phyloP scores from a whole-genome alignment of 768 basidiomycete genomes.

The Boletales sp. region DNA sequence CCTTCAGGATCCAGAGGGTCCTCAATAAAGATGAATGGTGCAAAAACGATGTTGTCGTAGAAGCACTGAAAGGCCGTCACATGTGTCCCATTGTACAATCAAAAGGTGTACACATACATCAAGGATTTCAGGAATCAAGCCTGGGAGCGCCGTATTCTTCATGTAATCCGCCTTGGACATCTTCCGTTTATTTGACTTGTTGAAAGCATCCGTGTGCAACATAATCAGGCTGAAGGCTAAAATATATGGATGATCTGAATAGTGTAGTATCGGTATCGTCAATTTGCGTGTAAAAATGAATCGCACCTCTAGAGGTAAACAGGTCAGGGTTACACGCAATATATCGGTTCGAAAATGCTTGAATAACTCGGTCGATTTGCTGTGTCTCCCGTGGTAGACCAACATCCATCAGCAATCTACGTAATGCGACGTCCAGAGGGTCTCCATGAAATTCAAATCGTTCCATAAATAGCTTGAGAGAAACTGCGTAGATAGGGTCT shows the following conservation, averaged over 20 bases:
- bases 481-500: constrained; percentile 64
- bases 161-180: constrained; percentile 96
- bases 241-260: constrained; percentile 87
- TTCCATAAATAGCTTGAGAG: constrained; percentile 68
- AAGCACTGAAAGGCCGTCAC: constrained; percentile 58
- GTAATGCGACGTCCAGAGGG: constrained; percentile 88
- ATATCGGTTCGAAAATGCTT: constrained; percentile 89
- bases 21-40: constrained; percentile 95
- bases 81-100: background rate
- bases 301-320: constrained; percentile 72
- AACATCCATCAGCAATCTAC: constrained; percentile 87
- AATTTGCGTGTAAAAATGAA: background rate
- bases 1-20: constrained; percentile 74
- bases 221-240: constrained; percentile 97
- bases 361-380: constrained; percentile 96
- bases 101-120: constrained; percentile 53
- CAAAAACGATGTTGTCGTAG: constrained; percentile 95
- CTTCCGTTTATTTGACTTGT: constrained; percentile 95
- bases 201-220: constrained; percentile 98
- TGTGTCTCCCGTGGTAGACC: constrained; percentile 94
- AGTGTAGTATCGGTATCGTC: background rate
- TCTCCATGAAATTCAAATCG: constrained; percentile 76
- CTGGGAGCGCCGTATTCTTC: constrained; percentile 86
- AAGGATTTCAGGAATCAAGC: constrained; percentile 76
- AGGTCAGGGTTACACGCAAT: constrained; percentile 76